A percentile compares a stretch with the other conserved stretches of the same genome.
Evolutionary conservation across 208 protist genomes (phyloP).

Genomic region (Trichomonas gallinae): DNA sequence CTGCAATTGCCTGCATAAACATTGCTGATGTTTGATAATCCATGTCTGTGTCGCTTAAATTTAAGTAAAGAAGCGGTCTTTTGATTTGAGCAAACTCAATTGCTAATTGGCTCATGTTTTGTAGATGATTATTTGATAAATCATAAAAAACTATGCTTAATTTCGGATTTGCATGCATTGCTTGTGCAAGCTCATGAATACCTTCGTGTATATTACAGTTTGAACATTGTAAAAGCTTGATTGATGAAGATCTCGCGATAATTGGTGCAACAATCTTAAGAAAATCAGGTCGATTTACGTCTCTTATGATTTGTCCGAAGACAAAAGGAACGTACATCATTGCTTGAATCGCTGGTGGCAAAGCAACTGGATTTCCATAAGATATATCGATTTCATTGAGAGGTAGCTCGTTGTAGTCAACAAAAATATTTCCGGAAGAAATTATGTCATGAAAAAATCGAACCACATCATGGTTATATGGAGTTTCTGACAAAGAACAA

Average conservation of each 20-base stretch:
- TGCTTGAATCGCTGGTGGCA: not conserved
- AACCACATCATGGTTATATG: not conserved
- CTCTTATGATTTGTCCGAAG: not conserved
- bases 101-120: not conserved
- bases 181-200: not conserved
- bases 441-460: not conserved
- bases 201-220: not conserved
- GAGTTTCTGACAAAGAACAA: not conserved
- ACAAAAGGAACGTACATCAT: not conserved
- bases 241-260: not conserved
- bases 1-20: not conserved
- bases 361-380: not conserved
- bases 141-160: not conserved
- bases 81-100: not conserved
- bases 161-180: not conserved
- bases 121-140: not conserved
- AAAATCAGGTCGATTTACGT: not conserved
- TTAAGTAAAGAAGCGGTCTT: not conserved
- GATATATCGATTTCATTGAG: not conserved
- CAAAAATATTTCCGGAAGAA: not conserved
- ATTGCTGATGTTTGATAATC: not conserved
- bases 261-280: not conserved
- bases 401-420: not conserved
- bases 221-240: not conserved
- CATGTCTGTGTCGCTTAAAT: not conserved